Evolutionary conservation across 345 rosid species (phyloP).

Genomic region (Aquilaria sinensis): DNA sequence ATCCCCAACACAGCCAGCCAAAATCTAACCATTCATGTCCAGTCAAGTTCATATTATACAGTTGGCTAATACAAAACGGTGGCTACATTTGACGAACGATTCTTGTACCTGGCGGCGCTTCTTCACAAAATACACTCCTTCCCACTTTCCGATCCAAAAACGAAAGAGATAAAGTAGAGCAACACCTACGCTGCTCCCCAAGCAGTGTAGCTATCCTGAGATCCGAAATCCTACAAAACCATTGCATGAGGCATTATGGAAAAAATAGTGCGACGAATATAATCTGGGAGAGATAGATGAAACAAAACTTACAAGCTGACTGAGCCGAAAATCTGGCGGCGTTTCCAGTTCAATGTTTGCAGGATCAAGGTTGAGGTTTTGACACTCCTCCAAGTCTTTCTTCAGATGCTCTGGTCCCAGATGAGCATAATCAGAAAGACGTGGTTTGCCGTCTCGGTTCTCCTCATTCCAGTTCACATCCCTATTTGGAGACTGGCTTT

Average conservation of each 20-base stretch:
- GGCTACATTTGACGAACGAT: too few species aligned
- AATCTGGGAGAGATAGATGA: neutral
- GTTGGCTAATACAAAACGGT: too few species aligned
- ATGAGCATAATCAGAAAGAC: constrained; percentile 66
- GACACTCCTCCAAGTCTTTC: constrained; percentile 89
- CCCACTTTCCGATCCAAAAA: too few species aligned
- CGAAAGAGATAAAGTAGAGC: constrained; percentile 9
- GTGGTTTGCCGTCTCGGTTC: constrained; percentile 28
- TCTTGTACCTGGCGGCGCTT: too few species aligned
- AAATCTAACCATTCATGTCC: too few species aligned
- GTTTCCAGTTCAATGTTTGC: constrained; percentile 82
- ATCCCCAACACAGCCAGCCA: too few species aligned
- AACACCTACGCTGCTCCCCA: constrained; percentile 58
- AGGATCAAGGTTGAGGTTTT: constrained; percentile 61
- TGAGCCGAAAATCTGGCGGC: constrained; percentile 87
- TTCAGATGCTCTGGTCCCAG: constrained; percentile 72
- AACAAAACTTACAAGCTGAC: constrained; percentile 70
- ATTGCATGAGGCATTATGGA: neutral
- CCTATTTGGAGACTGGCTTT: constrained; percentile 66
- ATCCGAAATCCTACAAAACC: constrained; percentile 70
- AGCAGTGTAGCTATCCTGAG: constrained; percentile 82
- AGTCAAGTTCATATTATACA: too few species aligned
- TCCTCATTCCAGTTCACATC: constrained; percentile 37
- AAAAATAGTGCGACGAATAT: neutral
- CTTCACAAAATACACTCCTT: too few species aligned